Conservation (phyloP, 176 grass and related monocot genomes). For the Avena atlantica region DNA sequence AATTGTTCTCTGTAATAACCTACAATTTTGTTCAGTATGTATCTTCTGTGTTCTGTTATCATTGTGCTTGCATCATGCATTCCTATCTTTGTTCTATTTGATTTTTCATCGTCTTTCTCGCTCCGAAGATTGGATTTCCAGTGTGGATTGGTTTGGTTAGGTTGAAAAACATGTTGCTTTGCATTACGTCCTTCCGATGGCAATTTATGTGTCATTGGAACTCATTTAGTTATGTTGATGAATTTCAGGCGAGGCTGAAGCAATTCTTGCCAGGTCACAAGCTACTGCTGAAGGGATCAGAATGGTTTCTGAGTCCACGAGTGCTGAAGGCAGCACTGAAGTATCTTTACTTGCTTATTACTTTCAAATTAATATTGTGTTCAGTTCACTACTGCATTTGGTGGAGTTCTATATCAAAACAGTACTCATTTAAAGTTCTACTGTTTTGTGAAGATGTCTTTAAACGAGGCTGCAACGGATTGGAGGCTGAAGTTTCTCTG, state of each 20-base stretch:
- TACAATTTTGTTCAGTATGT: not conserved
- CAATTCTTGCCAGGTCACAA: constrained; percentile 76
- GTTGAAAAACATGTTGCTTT: not conserved
- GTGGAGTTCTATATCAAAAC: not conserved
- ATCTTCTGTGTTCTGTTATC: not conserved
- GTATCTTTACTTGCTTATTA: constrained; percentile 37
- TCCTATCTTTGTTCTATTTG: not conserved
- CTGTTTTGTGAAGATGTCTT: constrained; percentile 60
- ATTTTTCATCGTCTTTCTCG: not conserved
- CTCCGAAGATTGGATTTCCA: constrained; percentile 27
- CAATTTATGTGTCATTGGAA: not conserved
- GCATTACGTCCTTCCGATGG: no score
- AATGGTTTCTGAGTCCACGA: constrained; percentile 69
- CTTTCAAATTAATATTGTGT: not conserved
- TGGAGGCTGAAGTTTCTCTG: constrained; percentile 87
- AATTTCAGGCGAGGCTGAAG: constrained; percentile 79
- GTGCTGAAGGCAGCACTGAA: constrained; percentile 69
- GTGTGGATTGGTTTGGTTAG: constrained; percentile 8
- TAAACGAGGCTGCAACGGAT: constrained; percentile 76
- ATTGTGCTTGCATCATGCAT: constrained; percentile 20
- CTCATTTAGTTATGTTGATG: constrained; percentile 20
- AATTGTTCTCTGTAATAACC: not conserved
- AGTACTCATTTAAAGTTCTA: no score
- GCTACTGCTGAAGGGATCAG: constrained; percentile 76
- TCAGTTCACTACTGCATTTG: not conserved